Base-by-base conservation (phyloP, 2,329 filamentous ascomycete species). In the Lasiodiplodia hormozganensis region DNA sequence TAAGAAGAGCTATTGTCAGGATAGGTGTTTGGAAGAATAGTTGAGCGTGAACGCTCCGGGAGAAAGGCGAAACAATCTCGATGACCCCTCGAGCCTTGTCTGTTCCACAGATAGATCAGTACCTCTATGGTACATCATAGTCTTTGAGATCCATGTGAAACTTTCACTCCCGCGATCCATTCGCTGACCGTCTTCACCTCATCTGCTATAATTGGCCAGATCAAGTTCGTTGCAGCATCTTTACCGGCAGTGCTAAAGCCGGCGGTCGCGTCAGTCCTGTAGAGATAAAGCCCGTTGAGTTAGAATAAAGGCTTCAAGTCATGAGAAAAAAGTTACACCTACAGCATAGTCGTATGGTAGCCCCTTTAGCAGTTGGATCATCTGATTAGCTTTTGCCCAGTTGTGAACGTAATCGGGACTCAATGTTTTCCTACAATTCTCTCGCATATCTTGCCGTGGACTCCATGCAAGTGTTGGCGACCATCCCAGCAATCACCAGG, bases 391-490 rank as follows among this genome's bases (percentile, higher is more conserved):
- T 34, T 8, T 8, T 7, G 31, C 31, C 8, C 6, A 34, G 31
- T 1, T 8, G 31, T 34, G 1, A 34, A 34, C 6, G 31, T 34
- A 34, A 34, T 8, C 8, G 8, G 12, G 21, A 11, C 8, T 18
- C 23, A 10, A n/a, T 43, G 16, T 54, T 62, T 25, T 62, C 69
- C 68, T 34, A 70, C 76, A 78, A 51, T 60, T 79, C 77, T 71
- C 73, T 73, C 21, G 76, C 78, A 72, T 76, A 75, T 67, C 78
- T 70, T 14, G 76, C 76, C n/a, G 77, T 79, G n/a, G 74, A 71
- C 67, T 80, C 78, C 52, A 80, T 43, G 60, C 78, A 79, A 5
- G 75, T 75, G 65, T 79, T 80, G 8, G 76, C 70, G 1, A 72
- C 74, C 67, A 79, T 70, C 0, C 78, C 77, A 2, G 71, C 77